These are phyloP conservation scores for Pholiota adiposa DNA, from an alignment of 1,284 basidiomycete genomes.

Conservation along the genomic window DNA sequence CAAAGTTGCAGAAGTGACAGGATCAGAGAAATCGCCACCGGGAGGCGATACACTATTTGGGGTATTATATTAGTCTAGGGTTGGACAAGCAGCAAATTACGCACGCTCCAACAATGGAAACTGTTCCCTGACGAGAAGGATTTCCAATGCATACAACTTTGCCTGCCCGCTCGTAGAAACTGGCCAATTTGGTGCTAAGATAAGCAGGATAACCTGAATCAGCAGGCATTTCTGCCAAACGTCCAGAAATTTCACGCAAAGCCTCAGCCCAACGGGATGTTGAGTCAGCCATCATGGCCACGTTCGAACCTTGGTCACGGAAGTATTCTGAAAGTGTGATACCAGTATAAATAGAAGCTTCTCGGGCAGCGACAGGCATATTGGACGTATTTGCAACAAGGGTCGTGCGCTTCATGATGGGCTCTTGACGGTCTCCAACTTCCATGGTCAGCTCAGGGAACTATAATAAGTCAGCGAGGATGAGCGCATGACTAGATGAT, in stretches of 20 bases:
- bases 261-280: constrained; percentile 99
- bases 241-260: constrained; percentile 98
- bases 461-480: constrained; percentile 42
- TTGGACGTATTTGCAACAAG: constrained; percentile 99
- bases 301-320: constrained; percentile 98
- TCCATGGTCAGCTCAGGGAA: constrained; percentile 97
- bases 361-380: constrained; percentile 99
- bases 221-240: constrained; percentile 99
- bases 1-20: constrained; percentile 96
- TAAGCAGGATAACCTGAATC: constrained; percentile 99
- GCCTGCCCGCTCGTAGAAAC: constrained; percentile 99
- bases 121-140: constrained; percentile 88
- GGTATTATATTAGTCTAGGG: constrained; percentile 3
- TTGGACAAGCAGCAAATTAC: constrained; percentile 38
- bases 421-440: constrained; percentile 90
- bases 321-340: constrained; percentile 99
- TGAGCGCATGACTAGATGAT: background rate
- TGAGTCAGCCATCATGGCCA: constrained; percentile 99
- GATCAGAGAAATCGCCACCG: constrained; percentile 99
- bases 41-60: constrained; percentile 89
- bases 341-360: constrained; percentile 99
- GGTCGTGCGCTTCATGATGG: constrained; percentile 99
- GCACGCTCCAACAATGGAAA: constrained; percentile 98
- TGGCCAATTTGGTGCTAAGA: constrained; percentile 92
- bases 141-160: constrained; percentile 94